Evolutionary conservation across 2,329 filamentous ascomycete species (phyloP).

Genomic region (Penicillium sp.): DNA sequence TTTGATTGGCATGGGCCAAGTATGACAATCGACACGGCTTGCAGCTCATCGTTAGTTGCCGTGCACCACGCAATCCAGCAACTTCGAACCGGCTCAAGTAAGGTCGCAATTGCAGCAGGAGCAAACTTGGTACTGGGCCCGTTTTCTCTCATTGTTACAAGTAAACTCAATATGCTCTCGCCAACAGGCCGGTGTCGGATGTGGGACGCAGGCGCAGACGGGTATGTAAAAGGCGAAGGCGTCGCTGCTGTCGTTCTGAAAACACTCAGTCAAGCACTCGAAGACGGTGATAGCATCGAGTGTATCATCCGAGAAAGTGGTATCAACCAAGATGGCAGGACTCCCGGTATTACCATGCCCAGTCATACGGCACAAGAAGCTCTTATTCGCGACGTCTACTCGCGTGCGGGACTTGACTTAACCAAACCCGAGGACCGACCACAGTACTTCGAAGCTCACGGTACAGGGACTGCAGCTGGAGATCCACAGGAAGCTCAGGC

Average conservation of each 20-base stretch:
- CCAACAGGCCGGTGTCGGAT: slow-evolving; percentile 54
- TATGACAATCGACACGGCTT: slow-evolving; percentile 51
- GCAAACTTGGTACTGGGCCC: slow-evolving; percentile 30
- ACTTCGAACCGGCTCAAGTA: slow-evolving; percentile 30
- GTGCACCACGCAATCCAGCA: slow-evolving; percentile 35
- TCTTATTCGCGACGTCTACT: slow-evolving; percentile 43
- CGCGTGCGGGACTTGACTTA: slow-evolving; percentile 38
- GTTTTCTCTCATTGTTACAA: slow-evolving; percentile 30
- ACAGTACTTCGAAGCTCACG: slow-evolving; percentile 50
- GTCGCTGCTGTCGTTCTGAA: slow-evolving; percentile 55
- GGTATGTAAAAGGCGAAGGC: slow-evolving; percentile 56
- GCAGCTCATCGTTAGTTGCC: slow-evolving; percentile 43
- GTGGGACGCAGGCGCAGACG: slow-evolving; percentile 49
- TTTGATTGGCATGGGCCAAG: slow-evolving; percentile 37
- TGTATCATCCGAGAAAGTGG: slow-evolving; percentile 36
- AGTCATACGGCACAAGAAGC: slow-evolving; percentile 38
- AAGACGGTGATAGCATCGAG: slow-evolving; percentile 48
- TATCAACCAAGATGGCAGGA: slow-evolving; percentile 39
- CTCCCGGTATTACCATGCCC: slow-evolving; percentile 37
- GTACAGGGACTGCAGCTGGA: slow-evolving; percentile 37
- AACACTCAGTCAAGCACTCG: slow-evolving; percentile 48
- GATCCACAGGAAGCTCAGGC: neutral
- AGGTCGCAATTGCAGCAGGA: slow-evolving; percentile 19
- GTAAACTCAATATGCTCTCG: slow-evolving; percentile 47
- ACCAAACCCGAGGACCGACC: slow-evolving; percentile 24